Evolutionary conservation across 2,329 filamentous ascomycete species (phyloP).

Genomic region (Penicillium capsulatum): DNA sequence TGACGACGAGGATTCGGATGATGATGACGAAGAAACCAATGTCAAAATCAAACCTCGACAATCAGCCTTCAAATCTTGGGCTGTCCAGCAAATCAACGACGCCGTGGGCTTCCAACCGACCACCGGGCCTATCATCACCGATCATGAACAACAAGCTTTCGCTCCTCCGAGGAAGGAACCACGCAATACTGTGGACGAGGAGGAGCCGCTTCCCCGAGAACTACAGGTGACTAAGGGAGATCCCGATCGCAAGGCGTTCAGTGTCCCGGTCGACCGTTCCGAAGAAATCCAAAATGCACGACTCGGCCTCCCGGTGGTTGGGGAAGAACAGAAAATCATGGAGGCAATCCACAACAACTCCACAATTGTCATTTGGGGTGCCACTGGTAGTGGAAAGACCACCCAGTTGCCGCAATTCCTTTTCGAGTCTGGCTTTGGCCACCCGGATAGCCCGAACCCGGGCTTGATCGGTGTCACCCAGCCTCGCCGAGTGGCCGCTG

Average conservation of each 20-base stretch:
- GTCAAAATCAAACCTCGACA: conserved; percentile 34
- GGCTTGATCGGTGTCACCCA: conserved; percentile 96
- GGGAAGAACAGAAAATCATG: conserved; percentile 96
- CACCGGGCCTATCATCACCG: conserved; percentile 25
- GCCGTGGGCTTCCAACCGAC: conserved; percentile 65
- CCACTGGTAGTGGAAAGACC: conserved; percentile 95
- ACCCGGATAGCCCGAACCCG: conserved; percentile 69
- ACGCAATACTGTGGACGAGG: conserved; percentile 35
- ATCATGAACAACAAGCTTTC: conserved; percentile 30
- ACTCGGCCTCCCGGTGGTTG: conserved; percentile 79
- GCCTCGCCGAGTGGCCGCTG: conserved; percentile 86
- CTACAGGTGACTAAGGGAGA: conserved; percentile 39
- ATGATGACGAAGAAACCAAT: conserved; percentile 14
- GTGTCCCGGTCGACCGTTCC: conserved; percentile 65
- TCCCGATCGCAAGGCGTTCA: conserved; percentile 66
- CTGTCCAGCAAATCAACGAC: conserved; percentile 77
- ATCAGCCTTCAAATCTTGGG: conserved; percentile 91
- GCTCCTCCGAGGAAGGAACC: conserved; percentile 32
- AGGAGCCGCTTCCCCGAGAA: conserved; percentile 40
- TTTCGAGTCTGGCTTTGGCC: conserved; percentile 88
- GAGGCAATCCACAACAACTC: conserved; percentile 92
- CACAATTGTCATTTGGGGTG: conserved; percentile 85
- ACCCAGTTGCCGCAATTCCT: conserved; percentile 96
- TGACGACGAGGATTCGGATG: conserved; percentile 20
- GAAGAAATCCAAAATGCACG: conserved; percentile 73